phyloP scores from a whole-genome alignment of 164 flowering plant genomes.

The Kingdonia uniflora region DNA sequence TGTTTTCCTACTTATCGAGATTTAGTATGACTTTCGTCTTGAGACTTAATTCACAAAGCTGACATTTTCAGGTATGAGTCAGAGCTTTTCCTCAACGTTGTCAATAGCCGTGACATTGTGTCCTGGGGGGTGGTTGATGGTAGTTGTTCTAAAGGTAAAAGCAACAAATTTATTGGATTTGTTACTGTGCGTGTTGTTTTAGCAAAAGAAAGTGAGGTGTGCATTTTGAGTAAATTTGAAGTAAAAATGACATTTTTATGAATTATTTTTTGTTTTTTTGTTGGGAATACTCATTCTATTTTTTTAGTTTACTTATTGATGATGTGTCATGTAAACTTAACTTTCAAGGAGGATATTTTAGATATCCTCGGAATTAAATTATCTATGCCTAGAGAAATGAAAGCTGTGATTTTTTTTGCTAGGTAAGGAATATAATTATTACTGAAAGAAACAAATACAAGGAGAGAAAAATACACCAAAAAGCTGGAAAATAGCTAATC shows the following conservation, averaged over 20 bases:
- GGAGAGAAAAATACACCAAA: too few relatives aligned
- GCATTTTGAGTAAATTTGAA: conserved; percentile 5
- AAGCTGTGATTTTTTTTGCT: too few relatives aligned
- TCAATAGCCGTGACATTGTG: conserved; percentile 65
- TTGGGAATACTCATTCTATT: too few relatives aligned
- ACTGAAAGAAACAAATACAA: too few relatives aligned
- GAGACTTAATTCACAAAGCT: conserved; percentile 2
- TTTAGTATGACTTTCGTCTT: neutral
- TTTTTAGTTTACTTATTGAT: too few relatives aligned
- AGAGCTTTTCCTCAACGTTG: conserved; percentile 87
- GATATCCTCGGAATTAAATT: too few relatives aligned
- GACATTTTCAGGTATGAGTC: conserved; percentile 64
- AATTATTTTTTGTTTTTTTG: neutral
- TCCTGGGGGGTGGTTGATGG: conserved; percentile 97
- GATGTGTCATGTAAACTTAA: too few relatives aligned
- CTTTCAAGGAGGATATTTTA: too few relatives aligned
- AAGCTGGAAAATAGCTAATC: too few relatives aligned
- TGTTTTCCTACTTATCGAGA: too few relatives aligned
- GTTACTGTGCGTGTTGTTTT: conserved; percentile 67
- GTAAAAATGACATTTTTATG: neutral
- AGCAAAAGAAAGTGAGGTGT: conserved; percentile 87
- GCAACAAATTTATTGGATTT: conserved; percentile 89
- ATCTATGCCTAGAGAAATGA: too few relatives aligned
- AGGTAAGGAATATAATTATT: too few relatives aligned
- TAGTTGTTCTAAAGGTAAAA: conserved; percentile 41